Evolutionary conservation across 495 filamentous ascomycete species (phyloP).

Genomic region (Polyplosphaeria fusca): DNA sequence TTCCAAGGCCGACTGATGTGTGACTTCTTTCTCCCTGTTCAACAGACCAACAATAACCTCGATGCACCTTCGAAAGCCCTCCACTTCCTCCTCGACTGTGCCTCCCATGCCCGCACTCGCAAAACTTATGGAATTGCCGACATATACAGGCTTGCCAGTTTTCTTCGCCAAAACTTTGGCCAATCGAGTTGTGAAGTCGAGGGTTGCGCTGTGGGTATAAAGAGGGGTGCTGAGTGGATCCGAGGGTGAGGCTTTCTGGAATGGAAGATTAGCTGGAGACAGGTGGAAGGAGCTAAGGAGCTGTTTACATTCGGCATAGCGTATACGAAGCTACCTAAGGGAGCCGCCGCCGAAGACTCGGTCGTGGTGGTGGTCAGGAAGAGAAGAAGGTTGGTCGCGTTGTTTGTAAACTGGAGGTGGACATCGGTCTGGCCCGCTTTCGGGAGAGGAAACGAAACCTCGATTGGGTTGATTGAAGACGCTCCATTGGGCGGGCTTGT

Average conservation of each 20-base stretch:
- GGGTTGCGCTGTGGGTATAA: constrained; percentile 65
- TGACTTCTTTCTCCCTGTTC: constrained; percentile 31
- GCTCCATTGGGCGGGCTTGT: background rate
- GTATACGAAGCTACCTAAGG: constrained; percentile 84
- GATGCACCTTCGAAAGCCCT: constrained; percentile 70
- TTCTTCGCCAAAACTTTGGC: constrained; percentile 77
- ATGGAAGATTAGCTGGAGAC: constrained; percentile 14
- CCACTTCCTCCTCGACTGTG: constrained; percentile 91
- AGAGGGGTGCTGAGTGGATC: constrained; percentile 73
- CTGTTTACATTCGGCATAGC: constrained; percentile 78
- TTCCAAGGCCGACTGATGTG: too few relatives aligned
- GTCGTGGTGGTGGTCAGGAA: constrained; percentile 72
- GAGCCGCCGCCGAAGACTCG: constrained; percentile 45
- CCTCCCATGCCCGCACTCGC: constrained; percentile 65
- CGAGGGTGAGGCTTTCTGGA: constrained; percentile 52
- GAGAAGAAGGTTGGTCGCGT: constrained; percentile 62
- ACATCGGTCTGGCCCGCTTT: constrained; percentile 72
- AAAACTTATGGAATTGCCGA: constrained; percentile 73
- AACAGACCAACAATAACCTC: constrained; percentile 63
- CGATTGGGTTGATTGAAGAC: constrained; percentile 47
- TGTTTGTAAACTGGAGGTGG: constrained; percentile 71
- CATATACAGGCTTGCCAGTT: constrained; percentile 70
- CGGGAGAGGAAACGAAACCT: constrained; percentile 77
- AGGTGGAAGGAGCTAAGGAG: background rate
- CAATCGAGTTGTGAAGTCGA: constrained; percentile 82